Evolutionary conservation across 176 grass and related monocot species (phyloP).

Genomic region (Rhynchospora breviuscula): DNA sequence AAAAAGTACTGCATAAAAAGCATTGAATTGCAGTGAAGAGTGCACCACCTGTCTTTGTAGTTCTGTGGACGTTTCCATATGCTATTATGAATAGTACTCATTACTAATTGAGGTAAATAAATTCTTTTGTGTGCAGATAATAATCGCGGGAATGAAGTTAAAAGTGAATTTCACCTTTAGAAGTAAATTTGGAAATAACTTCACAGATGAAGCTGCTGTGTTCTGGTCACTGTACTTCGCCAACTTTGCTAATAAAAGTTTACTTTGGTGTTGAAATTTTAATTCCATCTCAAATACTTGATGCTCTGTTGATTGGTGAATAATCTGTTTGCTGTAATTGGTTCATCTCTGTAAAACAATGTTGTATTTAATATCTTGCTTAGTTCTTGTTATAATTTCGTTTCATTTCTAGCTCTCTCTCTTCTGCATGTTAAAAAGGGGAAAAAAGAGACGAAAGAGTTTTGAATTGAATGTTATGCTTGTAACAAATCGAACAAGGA

Average conservation of each 20-base stretch:
- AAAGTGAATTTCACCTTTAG: not conserved
- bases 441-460: not conserved
- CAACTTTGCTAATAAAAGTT: not conserved
- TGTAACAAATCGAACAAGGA: not conserved
- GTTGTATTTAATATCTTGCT: not conserved
- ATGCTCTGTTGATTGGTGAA: not conserved
- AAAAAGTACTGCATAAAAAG: not conserved
- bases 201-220: not conserved
- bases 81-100: not conserved
- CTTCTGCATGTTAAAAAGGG: not conserved
- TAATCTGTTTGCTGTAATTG: slow-evolving; percentile 10
- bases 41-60: not conserved
- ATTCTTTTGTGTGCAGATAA: not conserved
- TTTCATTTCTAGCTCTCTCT: not conserved
- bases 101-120: not conserved
- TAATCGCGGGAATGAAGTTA: not conserved
- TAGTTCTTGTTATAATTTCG: not conserved
- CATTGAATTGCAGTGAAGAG: not conserved
- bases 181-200: not conserved
- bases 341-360: not conserved
- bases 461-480: not conserved
- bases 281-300: not conserved
- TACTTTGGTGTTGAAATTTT: not conserved
- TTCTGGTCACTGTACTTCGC: not conserved
- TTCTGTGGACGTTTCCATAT: not conserved